These are phyloP conservation scores for Hamamelis virginiana DNA, from an alignment of 164 flowering plant species.

Conservation along the genomic window DNA sequence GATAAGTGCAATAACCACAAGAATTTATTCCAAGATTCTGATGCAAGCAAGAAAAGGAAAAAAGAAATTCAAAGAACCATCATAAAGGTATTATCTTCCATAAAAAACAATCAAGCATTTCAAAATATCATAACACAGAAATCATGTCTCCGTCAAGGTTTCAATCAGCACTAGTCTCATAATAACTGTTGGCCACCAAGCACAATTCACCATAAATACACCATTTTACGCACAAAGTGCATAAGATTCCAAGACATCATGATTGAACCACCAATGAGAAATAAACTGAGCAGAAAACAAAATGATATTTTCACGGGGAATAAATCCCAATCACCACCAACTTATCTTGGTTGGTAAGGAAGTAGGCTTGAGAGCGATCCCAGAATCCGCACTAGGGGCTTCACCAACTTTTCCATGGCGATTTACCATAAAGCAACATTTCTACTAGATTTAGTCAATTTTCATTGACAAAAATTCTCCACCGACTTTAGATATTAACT, in stretches of 20 bases:
- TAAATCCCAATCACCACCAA: constrained; percentile 34
- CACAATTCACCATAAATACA: constrained; percentile 31
- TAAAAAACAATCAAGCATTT: constrained; percentile 28
- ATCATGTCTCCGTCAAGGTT: constrained; percentile 44
- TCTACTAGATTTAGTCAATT: constrained; percentile 17
- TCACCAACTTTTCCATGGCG: constrained; percentile 30
- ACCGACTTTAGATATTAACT: constrained; percentile 15
- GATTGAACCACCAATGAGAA: constrained; percentile 27
- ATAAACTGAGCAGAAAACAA: constrained; percentile 21
- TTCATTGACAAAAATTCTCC: constrained; percentile 24
- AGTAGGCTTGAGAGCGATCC: constrained; percentile 23
- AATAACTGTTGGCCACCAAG: constrained; percentile 44
- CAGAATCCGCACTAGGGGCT: constrained; percentile 27
- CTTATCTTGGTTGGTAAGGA: constrained; percentile 32
- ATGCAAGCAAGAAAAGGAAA: constrained; percentile 23
- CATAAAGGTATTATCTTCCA: constrained; percentile 20
- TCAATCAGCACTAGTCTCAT: constrained; percentile 42
- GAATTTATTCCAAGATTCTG: constrained; percentile 63
- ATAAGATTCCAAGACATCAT: constrained; percentile 44
- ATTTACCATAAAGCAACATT: constrained; percentile 18
- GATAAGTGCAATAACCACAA: constrained; percentile 38
- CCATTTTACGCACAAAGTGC: constrained; percentile 29
- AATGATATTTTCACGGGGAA: constrained; percentile 29
- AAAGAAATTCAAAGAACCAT: constrained; percentile 23
- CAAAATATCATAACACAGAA: constrained; percentile 18